Evolutionary conservation across 192 early-diverging fungal species (phyloP).

Genomic region (Coemansia sp.): DNA sequence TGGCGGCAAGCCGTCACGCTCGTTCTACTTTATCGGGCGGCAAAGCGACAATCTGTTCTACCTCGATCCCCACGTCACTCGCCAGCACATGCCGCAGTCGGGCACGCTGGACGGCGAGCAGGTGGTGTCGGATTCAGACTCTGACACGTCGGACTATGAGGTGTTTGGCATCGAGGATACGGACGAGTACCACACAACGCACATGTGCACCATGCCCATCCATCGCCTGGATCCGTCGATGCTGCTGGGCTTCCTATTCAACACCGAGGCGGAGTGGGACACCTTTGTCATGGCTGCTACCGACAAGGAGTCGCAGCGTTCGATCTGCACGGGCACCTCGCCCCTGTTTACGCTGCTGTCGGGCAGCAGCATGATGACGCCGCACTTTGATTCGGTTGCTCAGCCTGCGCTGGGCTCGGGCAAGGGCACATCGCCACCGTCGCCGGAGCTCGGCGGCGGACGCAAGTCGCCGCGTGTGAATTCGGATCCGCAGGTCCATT

Average conservation of each 20-base stretch:
- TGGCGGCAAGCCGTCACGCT: slow-evolving; percentile 47
- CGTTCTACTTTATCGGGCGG: slow-evolving; percentile 47
- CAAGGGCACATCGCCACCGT: background rate
- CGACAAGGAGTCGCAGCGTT: slow-evolving; percentile 46
- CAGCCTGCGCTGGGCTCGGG: slow-evolving; percentile 18
- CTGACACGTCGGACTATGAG: slow-evolving; percentile 44
- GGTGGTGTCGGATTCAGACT: slow-evolving; percentile 22
- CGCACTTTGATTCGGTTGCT: slow-evolving; percentile 34
- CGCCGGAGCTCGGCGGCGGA: slow-evolving; percentile 4
- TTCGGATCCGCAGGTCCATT: slow-evolving; percentile 34
- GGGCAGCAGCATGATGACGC: slow-evolving; percentile 48
- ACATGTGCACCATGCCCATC: slow-evolving; percentile 44
- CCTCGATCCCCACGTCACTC: slow-evolving; percentile 49
- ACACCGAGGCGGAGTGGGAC: slow-evolving; percentile 46
- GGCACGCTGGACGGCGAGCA: slow-evolving; percentile 9
- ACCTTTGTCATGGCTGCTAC: slow-evolving; percentile 44
- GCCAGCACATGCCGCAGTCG: slow-evolving; percentile 31
- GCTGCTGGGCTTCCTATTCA: slow-evolving; percentile 50
- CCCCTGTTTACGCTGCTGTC: slow-evolving; percentile 46
- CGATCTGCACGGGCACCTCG: slow-evolving; percentile 48
- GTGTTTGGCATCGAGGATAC: slow-evolving; percentile 30
- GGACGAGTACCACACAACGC: slow-evolving; percentile 45
- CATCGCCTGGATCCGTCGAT: slow-evolving; percentile 48
- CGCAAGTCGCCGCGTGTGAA: slow-evolving; percentile 45
- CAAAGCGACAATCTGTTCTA: slow-evolving; percentile 49